A percentile compares a stretch with the other conserved stretches of the same genome.
Conservation (phyloP, 768 basidiomycete species). For the Lentinula aciculospora region DNA sequence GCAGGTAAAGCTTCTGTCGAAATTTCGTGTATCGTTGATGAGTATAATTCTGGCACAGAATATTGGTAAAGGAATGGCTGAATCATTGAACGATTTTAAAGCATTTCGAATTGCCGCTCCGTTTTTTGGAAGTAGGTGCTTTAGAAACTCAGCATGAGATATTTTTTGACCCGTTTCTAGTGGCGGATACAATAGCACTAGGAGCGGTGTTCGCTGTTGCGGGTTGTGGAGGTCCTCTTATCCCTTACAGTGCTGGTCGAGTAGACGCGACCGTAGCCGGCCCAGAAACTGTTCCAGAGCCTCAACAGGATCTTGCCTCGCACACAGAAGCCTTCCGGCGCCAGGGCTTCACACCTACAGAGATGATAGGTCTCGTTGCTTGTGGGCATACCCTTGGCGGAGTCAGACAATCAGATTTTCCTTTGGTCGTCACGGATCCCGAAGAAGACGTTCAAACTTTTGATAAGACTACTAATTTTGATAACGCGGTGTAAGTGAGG, state of each 20-base stretch:
- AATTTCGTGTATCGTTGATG: too few relatives aligned
- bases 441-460: neutral
- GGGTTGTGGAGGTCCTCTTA: slow-evolving; percentile 16
- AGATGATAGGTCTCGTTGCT: slow-evolving; percentile 1
- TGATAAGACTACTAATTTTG: neutral
- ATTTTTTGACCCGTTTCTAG: neutral
- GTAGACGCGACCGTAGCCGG: slow-evolving; percentile 16
- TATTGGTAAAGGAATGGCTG: slow-evolving; percentile 39
- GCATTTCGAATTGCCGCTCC: slow-evolving; percentile 14
- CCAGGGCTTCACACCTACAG: neutral
- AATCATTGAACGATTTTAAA: slow-evolving; percentile 37
- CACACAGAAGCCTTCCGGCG: neutral
- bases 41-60: too few relatives aligned
- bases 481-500: neutral
- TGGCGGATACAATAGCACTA: slow-evolving; percentile 17
- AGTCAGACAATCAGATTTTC: slow-evolving; percentile 2
- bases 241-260: slow-evolving; percentile 15
- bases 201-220: slow-evolving; percentile 8
- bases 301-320: neutral
- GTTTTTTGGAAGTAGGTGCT: slow-evolving; percentile 10
- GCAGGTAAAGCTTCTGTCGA: slow-evolving; percentile 4
- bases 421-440: neutral
- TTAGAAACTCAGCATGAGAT: neutral
- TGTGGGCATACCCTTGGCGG: slow-evolving; percentile 5
- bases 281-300: slow-evolving; percentile 8